phyloP scores from a whole-genome alignment of 192 early-diverging fungal species.

The Coemansia sp. region DNA sequence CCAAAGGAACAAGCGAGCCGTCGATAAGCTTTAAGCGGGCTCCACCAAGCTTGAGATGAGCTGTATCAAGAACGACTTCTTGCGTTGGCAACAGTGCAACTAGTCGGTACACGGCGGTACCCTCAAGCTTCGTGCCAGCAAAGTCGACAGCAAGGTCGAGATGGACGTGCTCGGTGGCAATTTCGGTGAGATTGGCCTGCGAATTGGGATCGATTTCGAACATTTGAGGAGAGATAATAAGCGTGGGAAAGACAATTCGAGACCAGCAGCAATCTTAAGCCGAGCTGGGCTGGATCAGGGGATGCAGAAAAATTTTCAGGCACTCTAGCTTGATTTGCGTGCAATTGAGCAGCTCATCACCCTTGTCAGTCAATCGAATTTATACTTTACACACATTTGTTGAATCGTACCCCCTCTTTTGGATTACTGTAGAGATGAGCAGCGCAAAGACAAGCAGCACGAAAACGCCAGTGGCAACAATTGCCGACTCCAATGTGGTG shows the following conservation, averaged over 20 bases:
- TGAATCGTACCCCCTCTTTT: neutral
- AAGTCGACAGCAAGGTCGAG: slow-evolving; percentile 80
- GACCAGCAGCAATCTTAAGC: neutral
- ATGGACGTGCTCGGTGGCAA: slow-evolving; percentile 73
- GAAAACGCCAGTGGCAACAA: slow-evolving; percentile 53
- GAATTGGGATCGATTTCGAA: slow-evolving; percentile 76
- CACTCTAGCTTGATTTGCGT: neutral
- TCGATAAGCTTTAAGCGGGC: slow-evolving; percentile 12
- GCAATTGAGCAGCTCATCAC: neutral
- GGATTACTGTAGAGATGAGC: neutral
- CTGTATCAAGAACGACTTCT: slow-evolving; percentile 71
- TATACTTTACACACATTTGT: neutral
- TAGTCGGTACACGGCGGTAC: slow-evolving; percentile 65
- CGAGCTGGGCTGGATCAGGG: neutral
- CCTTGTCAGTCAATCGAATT: neutral
- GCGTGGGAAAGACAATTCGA: neutral
- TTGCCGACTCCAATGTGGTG: slow-evolving; percentile 73
- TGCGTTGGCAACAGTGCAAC: slow-evolving; percentile 57
- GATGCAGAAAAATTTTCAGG: neutral
- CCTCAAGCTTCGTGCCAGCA: slow-evolving; percentile 62
- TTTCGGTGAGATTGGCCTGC: slow-evolving; percentile 74
- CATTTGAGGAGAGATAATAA: slow-evolving; percentile 14
- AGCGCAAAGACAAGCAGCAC: slow-evolving; percentile 33
- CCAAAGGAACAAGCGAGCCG: slow-evolving; percentile 9
- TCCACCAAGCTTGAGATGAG: slow-evolving; percentile 26